Evolutionary conservation across 805 yeast genomes (phyloP), one percentile per base, ranked within the genome.

Genomic region (Trichomonascus vanleenenianus): DNA sequence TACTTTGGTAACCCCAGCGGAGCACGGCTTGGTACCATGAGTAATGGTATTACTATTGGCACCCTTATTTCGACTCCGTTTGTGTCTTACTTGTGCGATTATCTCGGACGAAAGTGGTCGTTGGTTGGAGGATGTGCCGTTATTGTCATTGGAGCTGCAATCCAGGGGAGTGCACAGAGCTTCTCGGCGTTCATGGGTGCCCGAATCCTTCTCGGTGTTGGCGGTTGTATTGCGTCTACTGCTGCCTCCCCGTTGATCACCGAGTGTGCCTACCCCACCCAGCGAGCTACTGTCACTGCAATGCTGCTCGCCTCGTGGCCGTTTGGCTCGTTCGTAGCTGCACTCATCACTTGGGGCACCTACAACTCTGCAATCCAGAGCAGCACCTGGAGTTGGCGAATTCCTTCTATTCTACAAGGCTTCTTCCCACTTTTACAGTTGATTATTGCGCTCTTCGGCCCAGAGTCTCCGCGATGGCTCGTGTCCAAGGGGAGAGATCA

Each of bases 241-340:
- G 51, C 81, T 47, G 83, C 82, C 25, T 88, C 91, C 40, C 66
- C 84, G 55, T 83, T 81, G 59, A 77, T 81, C 66, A 81, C 88
- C 35, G 85, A 83, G 62, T 79, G 84, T 63, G 74, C 86, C 36
- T 76, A 74, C 47, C 74, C 85, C 9, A 75, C 72, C 50, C 72
- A 71, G 52, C 75, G 88, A 68, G 87, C 50, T 11, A 87, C 55
- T 66, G 73, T 51, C 63, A 81, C 56, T 83, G 80, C 47, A 72
- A 74, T 54, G 64, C 75, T 67, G 59, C 22, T 15, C 9, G 30
- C 43, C 14, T 31, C 30, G 19, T 31, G 18, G 19, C 35, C 43
- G 10, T n/a, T 40, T 20, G 43, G 43, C 3, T 11, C 43, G 11
- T 19, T 40, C 18, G 11, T 37, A 2, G 45, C 45, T 16, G 40